Conservation (phyloP, 495 filamentous ascomycete genomes). For the Penicillium angulare region DNA sequence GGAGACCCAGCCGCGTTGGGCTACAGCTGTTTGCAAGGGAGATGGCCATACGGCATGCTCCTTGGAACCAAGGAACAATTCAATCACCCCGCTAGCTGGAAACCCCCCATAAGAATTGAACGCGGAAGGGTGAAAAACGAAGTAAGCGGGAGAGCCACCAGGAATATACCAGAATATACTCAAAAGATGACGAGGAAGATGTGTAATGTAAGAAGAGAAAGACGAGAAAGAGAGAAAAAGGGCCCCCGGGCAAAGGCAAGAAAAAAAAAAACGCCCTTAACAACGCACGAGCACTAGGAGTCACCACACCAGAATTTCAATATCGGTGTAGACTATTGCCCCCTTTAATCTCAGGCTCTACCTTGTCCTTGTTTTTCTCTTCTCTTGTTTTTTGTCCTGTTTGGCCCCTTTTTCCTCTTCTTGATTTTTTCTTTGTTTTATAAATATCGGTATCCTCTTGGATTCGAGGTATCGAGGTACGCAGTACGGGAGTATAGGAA, state of each 20-base stretch:
- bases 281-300: neutral
- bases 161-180: neutral
- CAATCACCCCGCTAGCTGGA: conserved; percentile 33
- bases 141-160: neutral
- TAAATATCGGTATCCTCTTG: no score
- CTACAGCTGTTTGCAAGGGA: conserved; percentile 43
- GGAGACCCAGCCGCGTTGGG: conserved; percentile 37
- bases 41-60: conserved; percentile 43
- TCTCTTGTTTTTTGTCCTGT: neutral
- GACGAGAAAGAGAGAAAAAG: conserved; percentile 1
- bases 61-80: conserved; percentile 32
- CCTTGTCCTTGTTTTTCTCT: neutral
- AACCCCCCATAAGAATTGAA: conserved; percentile 40
- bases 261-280: neutral
- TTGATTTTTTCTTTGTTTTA: neutral
- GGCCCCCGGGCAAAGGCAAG: neutral
- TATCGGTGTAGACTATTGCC: no score
- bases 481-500: neutral
- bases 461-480: neutral
- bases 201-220: neutral
- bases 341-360: neutral
- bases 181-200: no score
- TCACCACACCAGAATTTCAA: no score
- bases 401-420: neutral
- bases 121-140: neutral